These are phyloP conservation scores for Candida ulmi DNA, from an alignment of 805 yeast genomes.

Conservation along the genomic window DNA sequence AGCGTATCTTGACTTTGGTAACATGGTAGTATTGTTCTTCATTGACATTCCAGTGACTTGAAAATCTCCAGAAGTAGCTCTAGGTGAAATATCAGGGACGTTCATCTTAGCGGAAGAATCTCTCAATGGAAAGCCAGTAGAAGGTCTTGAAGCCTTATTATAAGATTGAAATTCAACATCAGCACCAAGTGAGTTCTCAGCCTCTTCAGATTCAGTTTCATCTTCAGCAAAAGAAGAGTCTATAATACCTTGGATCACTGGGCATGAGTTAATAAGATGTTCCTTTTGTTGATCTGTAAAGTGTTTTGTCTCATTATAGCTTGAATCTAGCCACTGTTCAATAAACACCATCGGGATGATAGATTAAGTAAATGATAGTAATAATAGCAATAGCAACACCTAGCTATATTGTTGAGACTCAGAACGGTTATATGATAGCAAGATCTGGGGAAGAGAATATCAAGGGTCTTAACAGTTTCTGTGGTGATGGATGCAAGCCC, in stretches of 20 bases:
- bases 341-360: conserved; percentile 2
- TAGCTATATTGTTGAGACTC: no score
- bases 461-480: no score
- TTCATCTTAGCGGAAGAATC: not conserved
- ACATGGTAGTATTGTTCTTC: no score
- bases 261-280: not conserved
- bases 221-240: not conserved
- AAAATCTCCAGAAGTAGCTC: no score
- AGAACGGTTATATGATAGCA: no score
- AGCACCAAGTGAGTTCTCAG: not conserved
- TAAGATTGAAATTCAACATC: not conserved
- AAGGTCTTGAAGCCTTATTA: not conserved
- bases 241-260: not conserved
- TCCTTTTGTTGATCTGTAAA: conserved; percentile 4
- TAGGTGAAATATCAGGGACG: no score
- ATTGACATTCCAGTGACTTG: no score
- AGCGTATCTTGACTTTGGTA: no score
- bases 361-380: not conserved
- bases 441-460: no score
- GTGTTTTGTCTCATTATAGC: conserved; percentile 1
- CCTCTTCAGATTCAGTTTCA: not conserved
- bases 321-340: conserved; percentile 10
- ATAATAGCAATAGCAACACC: not conserved
- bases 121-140: conserved; percentile 1
- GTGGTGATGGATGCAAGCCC: no score